Base-by-base conservation (phyloP, 495 filamentous ascomycete genomes). In the Neurospora tetraspora region DNA sequence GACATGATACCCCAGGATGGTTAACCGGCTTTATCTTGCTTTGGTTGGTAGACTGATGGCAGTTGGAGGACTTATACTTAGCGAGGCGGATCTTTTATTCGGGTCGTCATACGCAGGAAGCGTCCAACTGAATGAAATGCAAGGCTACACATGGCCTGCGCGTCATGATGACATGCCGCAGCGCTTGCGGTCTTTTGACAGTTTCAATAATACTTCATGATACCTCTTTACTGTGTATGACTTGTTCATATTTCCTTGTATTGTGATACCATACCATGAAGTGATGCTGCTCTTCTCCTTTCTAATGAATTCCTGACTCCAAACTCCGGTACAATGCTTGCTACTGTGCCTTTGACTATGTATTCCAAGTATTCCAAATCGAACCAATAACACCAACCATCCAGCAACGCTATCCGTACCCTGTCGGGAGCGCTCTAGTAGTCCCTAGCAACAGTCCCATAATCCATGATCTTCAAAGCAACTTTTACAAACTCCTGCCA, bases 401-500 rank as follows among this genome's bases (percentile, higher is more conserved):
- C 38, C 39, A 34, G 36, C 34, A 69, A 68, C 23, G 6, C 18
- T 1, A 18, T 72, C 18, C 59, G 2, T 40, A 39, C 7, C 68
- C 42, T 59, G 27, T 5, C 14, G 38, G 71, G 11, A 47, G 14
- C 68, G n/a, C 16, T 27, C 43, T 73, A 80, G 5, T 78, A 47
- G 11, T 74, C 77, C 18, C 74, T 74, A 2, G 75, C 77, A 11
- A 75, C 72, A 65, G 79, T 77, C 8, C 78, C 73, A 59, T 80
- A 79, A 31, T 81, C 78, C 75, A 79, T 76, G 11, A 80, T 73
- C 14, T 61, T 74, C 1, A 79, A 37, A 12, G 76, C 80, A 4
- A 77, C 59, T 68, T 61, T 72, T 1, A 59, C 75, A 8, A 70
- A 69, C 31, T 71, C 75, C 37, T 86, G 81, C 82, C 82, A 86